Evolutionary conservation across 2,329 filamentous ascomycete species (phyloP).

Genomic region (Ophiostoma ulmi): DNA sequence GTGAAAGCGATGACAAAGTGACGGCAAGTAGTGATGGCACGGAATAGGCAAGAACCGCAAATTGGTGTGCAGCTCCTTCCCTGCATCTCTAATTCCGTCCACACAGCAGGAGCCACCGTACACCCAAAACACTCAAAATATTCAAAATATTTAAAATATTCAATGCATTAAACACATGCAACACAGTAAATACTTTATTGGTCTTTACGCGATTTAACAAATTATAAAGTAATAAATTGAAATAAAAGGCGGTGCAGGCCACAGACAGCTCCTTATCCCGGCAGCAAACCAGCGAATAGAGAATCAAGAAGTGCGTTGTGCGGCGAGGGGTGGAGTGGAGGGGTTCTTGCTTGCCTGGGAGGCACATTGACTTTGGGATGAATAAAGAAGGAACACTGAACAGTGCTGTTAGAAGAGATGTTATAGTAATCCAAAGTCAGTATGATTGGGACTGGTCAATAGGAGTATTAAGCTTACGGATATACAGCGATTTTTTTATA

Average conservation of each 20-base stretch:
- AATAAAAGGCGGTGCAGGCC: neutral
- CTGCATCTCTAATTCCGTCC: neutral
- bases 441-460: too few species aligned
- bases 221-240: too few species aligned
- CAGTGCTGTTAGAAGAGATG: neutral
- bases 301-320: conserved; percentile 1
- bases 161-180: too few species aligned
- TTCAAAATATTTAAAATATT: neutral
- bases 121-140: neutral
- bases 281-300: neutral
- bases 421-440: too few species aligned
- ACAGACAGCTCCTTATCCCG: neutral
- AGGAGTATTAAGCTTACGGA: too few species aligned
- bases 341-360: conserved; percentile 1
- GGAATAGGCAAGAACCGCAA: conserved; percentile 7
- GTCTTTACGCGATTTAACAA: too few species aligned
- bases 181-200: too few species aligned
- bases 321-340: conserved; percentile 14
- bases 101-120: conserved; percentile 4
- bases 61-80: neutral
- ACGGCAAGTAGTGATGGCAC: neutral
- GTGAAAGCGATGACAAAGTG: neutral
- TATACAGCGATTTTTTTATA: too few species aligned
- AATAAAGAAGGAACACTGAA: neutral
- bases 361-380: neutral